Percentiles rank a stretch among this genome's conserved stretches.
These are phyloP conservation scores for Cucumis sativus DNA, from an alignment of 306 rosid species.

Conservation along the genomic window DNA sequence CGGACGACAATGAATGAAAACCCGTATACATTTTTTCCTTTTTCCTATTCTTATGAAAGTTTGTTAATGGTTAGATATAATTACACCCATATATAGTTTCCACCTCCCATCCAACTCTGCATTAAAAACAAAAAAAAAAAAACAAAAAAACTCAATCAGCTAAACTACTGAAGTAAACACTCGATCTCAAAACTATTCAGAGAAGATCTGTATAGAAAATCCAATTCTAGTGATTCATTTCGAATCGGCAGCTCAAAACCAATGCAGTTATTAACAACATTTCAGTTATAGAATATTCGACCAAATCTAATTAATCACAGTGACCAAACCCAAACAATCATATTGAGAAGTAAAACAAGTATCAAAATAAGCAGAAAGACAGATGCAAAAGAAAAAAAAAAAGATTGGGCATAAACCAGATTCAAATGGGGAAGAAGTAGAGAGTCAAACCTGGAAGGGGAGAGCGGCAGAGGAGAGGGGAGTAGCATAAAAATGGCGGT, in stretches of 20 bases:
- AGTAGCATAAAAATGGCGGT: background rate
- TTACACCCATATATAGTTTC: background rate
- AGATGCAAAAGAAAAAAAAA: too few relatives aligned
- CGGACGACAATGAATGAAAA: constrained; percentile 30
- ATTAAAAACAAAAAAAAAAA: background rate
- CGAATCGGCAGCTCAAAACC: background rate
- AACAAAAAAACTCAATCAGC: background rate
- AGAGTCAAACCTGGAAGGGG: background rate
- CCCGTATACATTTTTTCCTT: constrained; percentile 27
- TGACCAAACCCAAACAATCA: background rate
- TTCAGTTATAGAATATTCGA: background rate
- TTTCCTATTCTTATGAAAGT: background rate
- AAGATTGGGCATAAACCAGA: background rate
- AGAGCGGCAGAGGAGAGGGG: background rate
- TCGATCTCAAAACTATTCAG: background rate
- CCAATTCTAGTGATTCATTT: background rate
- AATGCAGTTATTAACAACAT: background rate
- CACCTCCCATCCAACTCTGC: constrained; percentile 20
- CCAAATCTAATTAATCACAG: background rate
- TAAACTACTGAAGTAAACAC: background rate
- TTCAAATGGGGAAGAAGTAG: background rate
- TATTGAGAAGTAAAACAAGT: background rate
- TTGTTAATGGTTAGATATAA: background rate
- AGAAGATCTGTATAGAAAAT: background rate
- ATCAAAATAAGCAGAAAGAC: background rate